Conservation (phyloP, 805 yeast species). For the Nakazawaea wickerhamii region DNA sequence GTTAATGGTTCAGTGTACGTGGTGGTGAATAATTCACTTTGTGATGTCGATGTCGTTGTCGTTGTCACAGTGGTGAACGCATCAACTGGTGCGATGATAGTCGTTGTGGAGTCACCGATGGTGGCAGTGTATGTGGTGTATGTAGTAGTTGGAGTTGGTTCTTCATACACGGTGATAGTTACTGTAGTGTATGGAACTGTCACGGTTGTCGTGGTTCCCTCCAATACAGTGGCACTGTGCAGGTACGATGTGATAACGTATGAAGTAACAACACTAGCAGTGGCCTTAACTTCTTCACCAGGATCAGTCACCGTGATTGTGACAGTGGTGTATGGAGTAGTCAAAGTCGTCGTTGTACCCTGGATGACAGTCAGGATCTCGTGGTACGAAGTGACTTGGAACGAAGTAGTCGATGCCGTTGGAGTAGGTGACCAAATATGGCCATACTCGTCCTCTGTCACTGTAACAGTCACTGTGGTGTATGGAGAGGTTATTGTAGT, state of each 20-base stretch:
- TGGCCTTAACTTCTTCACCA: neutral
- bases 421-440: neutral
- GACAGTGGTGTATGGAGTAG: conserved; percentile 2
- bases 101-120: conserved; percentile 1
- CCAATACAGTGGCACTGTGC: neutral
- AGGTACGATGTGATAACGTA: neutral
- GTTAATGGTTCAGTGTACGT: neutral
- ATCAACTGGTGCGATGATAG: conserved; percentile 1
- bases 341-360: neutral
- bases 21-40: neutral
- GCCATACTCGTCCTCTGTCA: neutral
- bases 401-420: neutral
- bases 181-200: neutral
- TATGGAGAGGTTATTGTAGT: conserved; percentile 1
- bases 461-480: conserved; percentile 1
- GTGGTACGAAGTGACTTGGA: neutral
- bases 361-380: neutral
- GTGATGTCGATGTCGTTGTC: neutral
- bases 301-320: neutral
- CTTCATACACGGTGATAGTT: conserved; percentile 1
- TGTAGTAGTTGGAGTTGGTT: neutral
- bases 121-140: conserved; percentile 4
- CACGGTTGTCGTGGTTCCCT: neutral
- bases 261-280: neutral
- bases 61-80: neutral